Evolutionary conservation across 1,139 yeast species (phyloP).

Genomic region (Kodamaea suecica): DNA sequence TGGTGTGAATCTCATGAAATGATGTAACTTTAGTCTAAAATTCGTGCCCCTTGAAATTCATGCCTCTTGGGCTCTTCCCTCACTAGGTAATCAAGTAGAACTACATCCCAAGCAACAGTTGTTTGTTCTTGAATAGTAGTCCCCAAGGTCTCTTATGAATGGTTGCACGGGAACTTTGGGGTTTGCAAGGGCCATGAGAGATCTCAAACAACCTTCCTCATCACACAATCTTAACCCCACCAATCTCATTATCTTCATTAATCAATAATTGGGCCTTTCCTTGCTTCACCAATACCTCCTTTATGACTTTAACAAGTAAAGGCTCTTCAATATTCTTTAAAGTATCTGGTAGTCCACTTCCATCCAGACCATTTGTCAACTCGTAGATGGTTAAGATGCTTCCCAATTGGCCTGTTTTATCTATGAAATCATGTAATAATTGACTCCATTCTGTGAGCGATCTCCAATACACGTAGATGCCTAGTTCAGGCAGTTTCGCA

Average conservation of each 20-base stretch:
- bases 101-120: too few species aligned
- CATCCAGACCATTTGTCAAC: slow-evolving; percentile 58
- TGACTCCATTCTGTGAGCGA: slow-evolving; percentile 77
- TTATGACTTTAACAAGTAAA: slow-evolving; percentile 53
- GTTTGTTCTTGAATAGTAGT: too few species aligned
- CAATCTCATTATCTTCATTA: slow-evolving; percentile 54
- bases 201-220: background rate
- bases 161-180: too few species aligned
- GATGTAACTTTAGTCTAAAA: too few species aligned
- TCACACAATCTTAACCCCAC: slow-evolving; percentile 65
- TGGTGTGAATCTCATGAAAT: too few species aligned
- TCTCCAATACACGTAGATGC: slow-evolving; percentile 65
- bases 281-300: slow-evolving; percentile 56
- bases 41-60: too few species aligned
- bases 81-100: too few species aligned
- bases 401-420: slow-evolving; percentile 73
- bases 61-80: too few species aligned
- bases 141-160: too few species aligned
- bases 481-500: slow-evolving; percentile 39
- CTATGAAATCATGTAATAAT: slow-evolving; percentile 45
- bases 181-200: too few species aligned
- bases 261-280: slow-evolving; percentile 66
- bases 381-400: slow-evolving; percentile 82
- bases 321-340: slow-evolving; percentile 62
- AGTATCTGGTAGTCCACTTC: slow-evolving; percentile 52